Evolutionary conservation across 495 filamentous ascomycete genomes (phyloP).

Genomic region (Amniculicola lignicola): DNA sequence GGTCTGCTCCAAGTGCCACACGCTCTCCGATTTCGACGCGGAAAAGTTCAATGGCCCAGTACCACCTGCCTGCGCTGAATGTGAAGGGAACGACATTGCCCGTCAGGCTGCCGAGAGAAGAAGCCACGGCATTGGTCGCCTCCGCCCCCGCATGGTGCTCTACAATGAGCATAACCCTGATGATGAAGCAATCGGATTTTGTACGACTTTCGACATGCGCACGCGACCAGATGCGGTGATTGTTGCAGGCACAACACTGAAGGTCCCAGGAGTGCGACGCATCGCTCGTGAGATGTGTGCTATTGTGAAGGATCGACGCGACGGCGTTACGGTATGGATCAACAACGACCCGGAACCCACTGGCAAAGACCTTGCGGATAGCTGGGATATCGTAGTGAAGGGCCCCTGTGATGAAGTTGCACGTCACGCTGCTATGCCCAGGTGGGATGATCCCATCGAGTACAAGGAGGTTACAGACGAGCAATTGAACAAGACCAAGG

Average conservation of each 20-base stretch:
- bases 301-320: slow-evolving; percentile 69
- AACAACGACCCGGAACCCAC: slow-evolving; percentile 80
- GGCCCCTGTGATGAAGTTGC: slow-evolving; percentile 89
- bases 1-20: slow-evolving; percentile 88
- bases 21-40: slow-evolving; percentile 72
- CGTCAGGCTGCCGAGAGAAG: slow-evolving; percentile 80
- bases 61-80: slow-evolving; percentile 76
- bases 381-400: slow-evolving; percentile 85
- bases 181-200: slow-evolving; percentile 89
- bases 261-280: slow-evolving; percentile 81
- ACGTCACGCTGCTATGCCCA: slow-evolving; percentile 64
- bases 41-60: slow-evolving; percentile 77
- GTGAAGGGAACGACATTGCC: slow-evolving; percentile 68
- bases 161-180: slow-evolving; percentile 98
- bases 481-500: slow-evolving; percentile 29
- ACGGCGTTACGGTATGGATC: slow-evolving; percentile 93
- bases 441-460: slow-evolving; percentile 65
- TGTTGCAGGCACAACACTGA: slow-evolving; percentile 91
- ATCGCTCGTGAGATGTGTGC: slow-evolving; percentile 88
- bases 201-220: slow-evolving; percentile 78
- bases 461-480: slow-evolving; percentile 47
- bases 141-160: slow-evolving; percentile 89
- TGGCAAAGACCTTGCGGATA: slow-evolving; percentile 81
- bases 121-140: slow-evolving; percentile 86
- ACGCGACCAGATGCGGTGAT: slow-evolving; percentile 85